Evolutionary conservation across 2,329 filamentous ascomycete genomes (phyloP).

Genomic region (Chaetoscypha palmicola): DNA sequence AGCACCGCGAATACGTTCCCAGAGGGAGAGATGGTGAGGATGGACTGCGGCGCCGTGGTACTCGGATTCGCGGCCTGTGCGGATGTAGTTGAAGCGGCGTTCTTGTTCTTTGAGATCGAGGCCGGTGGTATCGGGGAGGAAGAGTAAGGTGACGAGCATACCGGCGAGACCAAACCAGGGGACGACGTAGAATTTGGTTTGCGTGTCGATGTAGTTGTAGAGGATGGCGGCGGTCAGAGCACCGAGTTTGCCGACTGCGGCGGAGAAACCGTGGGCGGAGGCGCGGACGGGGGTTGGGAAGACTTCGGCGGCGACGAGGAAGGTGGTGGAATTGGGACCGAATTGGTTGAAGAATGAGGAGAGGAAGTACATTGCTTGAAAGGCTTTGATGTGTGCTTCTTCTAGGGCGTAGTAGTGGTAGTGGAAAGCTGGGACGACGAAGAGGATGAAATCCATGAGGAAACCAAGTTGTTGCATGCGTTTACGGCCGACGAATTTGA

Average conservation of each 20-base stretch:
- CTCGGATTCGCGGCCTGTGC: slow-evolving; percentile 65
- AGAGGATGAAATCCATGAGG: slow-evolving; percentile 86
- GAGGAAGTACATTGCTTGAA: slow-evolving; percentile 98
- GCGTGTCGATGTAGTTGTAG: slow-evolving; percentile 88
- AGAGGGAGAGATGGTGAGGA: slow-evolving; percentile 77
- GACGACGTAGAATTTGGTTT: slow-evolving; percentile 83
- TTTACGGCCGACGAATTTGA: slow-evolving; percentile 83
- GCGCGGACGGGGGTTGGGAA: slow-evolving; percentile 91
- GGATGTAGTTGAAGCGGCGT: slow-evolving; percentile 84
- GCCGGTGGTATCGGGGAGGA: slow-evolving; percentile 93
- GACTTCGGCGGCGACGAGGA: slow-evolving; percentile 94
- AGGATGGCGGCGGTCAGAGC: slow-evolving; percentile 80
- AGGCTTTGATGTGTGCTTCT: slow-evolving; percentile 66
- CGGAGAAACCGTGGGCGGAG: slow-evolving; percentile 91
- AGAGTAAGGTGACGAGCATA: slow-evolving; percentile 74
- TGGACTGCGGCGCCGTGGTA: slow-evolving; percentile 94
- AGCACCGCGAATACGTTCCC: slow-evolving; percentile 74
- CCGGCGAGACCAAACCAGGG: slow-evolving; percentile 92
- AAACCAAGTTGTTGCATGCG: slow-evolving; percentile 96
- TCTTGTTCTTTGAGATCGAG: slow-evolving; percentile 97
- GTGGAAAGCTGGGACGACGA: slow-evolving; percentile 83
- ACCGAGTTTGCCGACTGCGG: slow-evolving; percentile 81
- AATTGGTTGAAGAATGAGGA: slow-evolving; percentile 99
- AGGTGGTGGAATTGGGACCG: slow-evolving; percentile 86
- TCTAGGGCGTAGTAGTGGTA: slow-evolving; percentile 71